phyloP scores from a whole-genome alignment of 2,329 filamentous ascomycete genomes.

The Venturia pyrina region DNA sequence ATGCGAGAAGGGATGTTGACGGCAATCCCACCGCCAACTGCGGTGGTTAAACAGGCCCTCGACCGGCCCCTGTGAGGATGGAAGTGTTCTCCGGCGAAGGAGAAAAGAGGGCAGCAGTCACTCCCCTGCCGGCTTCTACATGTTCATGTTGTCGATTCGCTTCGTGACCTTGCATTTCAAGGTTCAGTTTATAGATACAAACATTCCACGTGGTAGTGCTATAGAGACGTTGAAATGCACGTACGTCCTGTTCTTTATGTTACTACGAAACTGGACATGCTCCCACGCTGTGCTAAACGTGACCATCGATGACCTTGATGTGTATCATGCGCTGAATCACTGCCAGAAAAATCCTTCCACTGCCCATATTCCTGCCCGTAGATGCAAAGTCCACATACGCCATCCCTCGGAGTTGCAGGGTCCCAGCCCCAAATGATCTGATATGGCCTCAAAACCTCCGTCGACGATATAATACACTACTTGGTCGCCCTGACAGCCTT shows the following conservation, averaged over 20 bases:
- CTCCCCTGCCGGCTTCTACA: too few relatives aligned
- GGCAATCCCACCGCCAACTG: too few relatives aligned
- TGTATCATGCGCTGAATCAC: not conserved
- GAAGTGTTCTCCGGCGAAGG: too few relatives aligned
- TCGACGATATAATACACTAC: not conserved
- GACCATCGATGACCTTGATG: not conserved
- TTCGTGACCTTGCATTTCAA: too few relatives aligned
- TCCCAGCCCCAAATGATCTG: not conserved
- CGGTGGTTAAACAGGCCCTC: too few relatives aligned
- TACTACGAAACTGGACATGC: not conserved
- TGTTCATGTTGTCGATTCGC: too few relatives aligned
- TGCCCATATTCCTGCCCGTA: not conserved
- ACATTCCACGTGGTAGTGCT: not conserved
- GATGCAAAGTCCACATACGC: not conserved
- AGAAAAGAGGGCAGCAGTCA: too few relatives aligned
- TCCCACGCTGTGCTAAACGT: not conserved
- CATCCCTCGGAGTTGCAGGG: not conserved
- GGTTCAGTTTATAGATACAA: too few relatives aligned
- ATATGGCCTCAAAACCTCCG: not conserved
- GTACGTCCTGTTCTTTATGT: not conserved
- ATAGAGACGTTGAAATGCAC: not conserved
- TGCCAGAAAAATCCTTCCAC: not conserved
- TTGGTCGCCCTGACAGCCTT: not conserved
- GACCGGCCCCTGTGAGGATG: too few relatives aligned
- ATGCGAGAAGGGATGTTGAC: too few relatives aligned